Evolutionary conservation across 192 early-diverging fungal genomes (phyloP), one percentile per base, ranked within the genome.

Genomic region (Phlyctochytrium bullatum): DNA sequence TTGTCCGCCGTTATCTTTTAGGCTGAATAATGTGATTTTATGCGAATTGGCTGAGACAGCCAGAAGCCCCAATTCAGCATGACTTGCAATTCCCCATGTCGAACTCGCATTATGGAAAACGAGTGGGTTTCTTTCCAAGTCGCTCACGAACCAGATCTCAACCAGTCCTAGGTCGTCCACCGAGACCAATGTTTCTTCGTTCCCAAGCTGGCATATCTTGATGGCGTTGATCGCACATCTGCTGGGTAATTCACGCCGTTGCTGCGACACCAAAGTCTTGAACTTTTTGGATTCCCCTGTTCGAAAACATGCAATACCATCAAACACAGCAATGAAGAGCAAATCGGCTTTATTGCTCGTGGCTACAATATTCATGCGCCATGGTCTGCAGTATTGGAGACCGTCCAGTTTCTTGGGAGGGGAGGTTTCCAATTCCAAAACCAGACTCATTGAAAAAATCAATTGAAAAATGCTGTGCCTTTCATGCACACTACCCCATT

Each of bases 141-240:
- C 32, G 10, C 23, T 6, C 14, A 62, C 70, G 61, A 66, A 65
- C 61, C 63, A 69, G 1, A 72, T 33, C 10, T 53, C 28, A 32
- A 74, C 47, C 2, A n/a, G 14, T 23, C 62, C 62, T 2, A 6
- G 23, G 36, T 74, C 73, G 51, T 73, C 69, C 0, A 35, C 69
- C 2, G 62, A 34, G 1, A 58, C 73, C 0, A 74, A 51, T 3
- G 65, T 67, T 40, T 74, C 73, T 24, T 74, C 67, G 0, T 31
- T 35, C 2, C 66, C 67, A 16, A 74, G 12, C 1, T 31, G 4
- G 25, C 67, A 66, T 23, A 66, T 32, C 3, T 67, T 60, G 20
- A 74, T 69, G 10, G 73, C 68, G 47, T 74, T 74, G 28, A 74
- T 72, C 1, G 62, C n/a, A n/a, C n/a, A n/a, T n/a, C n/a, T n/a